Evolutionary conservation across 2,329 filamentous ascomycete genomes (phyloP), one percentile per base, ranked within the genome.

Genomic region (Botryotinia narcissicola): DNA sequence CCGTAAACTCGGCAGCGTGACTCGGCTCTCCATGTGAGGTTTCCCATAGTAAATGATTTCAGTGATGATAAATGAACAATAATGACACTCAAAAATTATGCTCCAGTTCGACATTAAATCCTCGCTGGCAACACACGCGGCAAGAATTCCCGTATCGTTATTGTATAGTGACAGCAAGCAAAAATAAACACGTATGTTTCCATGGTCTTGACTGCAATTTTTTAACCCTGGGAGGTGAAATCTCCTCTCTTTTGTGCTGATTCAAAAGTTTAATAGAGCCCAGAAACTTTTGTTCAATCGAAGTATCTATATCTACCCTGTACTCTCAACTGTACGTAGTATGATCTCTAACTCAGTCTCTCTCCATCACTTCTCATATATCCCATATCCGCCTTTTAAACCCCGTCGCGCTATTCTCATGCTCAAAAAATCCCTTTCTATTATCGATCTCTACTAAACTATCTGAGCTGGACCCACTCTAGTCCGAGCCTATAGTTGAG

Each of bases 261-360:
- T 51, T n/a, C 22, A 51, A 14, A 10, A 51, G 10, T 51, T n/a
- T 12, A 6, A n/a, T 6, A 25, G 4, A 25, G 48, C 4, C 4
- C 1, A 14, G 0, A 14, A 6, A n/a, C 4, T 1, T 3, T 12
- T 3, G 0, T 3, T 0, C 4, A n/a, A 51, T n/a, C 10, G 25
- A 14, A 14, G 10, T 51, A 7, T 51, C n/a, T 12, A 6, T 51
- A 2, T 51, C 6, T 14, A 25, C 25, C 5, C 2, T 14, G 25
- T n/a, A 4, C 48, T n/a, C 0, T 51, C 48, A n/a, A 51, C 1
- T 51, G 5, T 51, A 3, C 10, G 10, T n/a, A 51, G 10, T 14
- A 2, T 7, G 22, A 5, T n/a, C 48, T n/a, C 10, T 14, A 7
- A 14, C 48, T 3, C 12, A n/a, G 12, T 14, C 7, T n/a, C 22